phyloP scores from a whole-genome alignment of 2,329 filamentous ascomycete genomes.

The Cytospora piceae region DNA sequence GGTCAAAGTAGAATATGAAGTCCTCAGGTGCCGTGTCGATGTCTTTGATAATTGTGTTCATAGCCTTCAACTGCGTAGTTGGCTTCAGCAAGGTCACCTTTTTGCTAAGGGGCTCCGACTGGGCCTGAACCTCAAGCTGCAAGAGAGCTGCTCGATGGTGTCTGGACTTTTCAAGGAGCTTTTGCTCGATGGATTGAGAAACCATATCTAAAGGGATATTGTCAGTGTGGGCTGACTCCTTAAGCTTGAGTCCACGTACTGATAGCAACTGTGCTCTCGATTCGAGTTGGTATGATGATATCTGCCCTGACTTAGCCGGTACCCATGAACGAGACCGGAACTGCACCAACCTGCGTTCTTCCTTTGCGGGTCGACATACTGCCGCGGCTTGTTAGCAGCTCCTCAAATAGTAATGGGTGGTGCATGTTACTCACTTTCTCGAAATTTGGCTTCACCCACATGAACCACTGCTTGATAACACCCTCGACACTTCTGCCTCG shows the following conservation, averaged over 20 bases:
- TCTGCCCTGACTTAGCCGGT: conserved; percentile 52
- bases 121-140: conserved; percentile 72
- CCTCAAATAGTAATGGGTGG: neutral
- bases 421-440: conserved; percentile 59
- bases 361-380: conserved; percentile 89
- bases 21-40: conserved; percentile 80
- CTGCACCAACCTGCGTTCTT: conserved; percentile 70
- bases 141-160: conserved; percentile 80
- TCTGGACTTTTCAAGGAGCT: conserved; percentile 81
- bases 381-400: conserved; percentile 30
- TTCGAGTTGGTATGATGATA: conserved; percentile 91
- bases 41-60: conserved; percentile 89
- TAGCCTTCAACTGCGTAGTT: conserved; percentile 80
- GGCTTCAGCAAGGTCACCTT: conserved; percentile 76
- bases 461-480: conserved; percentile 98
- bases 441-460: conserved; percentile 95
- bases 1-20: conserved; percentile 97
- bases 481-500: conserved; percentile 91
- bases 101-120: conserved; percentile 72
- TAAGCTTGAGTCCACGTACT: conserved; percentile 47
- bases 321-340: neutral
- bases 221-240: conserved; percentile 7
- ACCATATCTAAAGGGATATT: conserved; percentile 64
- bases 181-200: conserved; percentile 87
- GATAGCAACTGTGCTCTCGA: conserved; percentile 94